Evolutionary conservation across 1,139 yeast species (phyloP), one percentile per base, ranked within the genome.

Genomic region (Pneumocystis sp.): DNA sequence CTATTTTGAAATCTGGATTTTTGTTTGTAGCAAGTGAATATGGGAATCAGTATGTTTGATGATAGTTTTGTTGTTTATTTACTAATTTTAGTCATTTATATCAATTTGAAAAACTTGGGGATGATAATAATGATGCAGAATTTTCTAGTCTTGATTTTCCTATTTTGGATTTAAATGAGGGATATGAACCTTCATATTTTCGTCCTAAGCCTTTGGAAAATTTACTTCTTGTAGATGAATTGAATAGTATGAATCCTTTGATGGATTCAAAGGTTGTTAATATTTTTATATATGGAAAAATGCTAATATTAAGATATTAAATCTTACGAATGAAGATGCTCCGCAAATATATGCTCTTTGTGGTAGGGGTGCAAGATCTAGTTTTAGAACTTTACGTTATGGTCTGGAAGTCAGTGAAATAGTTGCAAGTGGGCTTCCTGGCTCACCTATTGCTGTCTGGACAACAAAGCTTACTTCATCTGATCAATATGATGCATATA

Each of bases 91-190:
- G 57, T 50, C 57, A 25, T 35, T 77, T 87, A 37, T 89, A 85
- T 71, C 96, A 89, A 73, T 87, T 90, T 72, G 90, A 86, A 68
- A 83, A 82, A 66, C 77, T 91, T 59, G 97, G 95, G 1, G 84
- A 81, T 62, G 81, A 80, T 61, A 81, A 76, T 45, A 77, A 76
- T 39, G 76, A 73, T 64, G 74, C 60, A 65, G 72, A 70, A 44
- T 76, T 76, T 71, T 68, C 67, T 7, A 77, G 80, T 2, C 65
- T 69, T 1, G 72, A 73, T 66, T 72, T 72, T 74, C 57, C 57
- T 50, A 7, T 50, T 50, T 50, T 50, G 12, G 57, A 50, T 50
- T 25, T 50, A 25, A 2, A 70, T 74, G 44, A 74, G 72, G 66
- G 68, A 2, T 70, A 71, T 25, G 71, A 72, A 6, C 70, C 74